phyloP scores from a whole-genome alignment of 1,139 yeast species.

The Kluyveromyces sp. region DNA sequence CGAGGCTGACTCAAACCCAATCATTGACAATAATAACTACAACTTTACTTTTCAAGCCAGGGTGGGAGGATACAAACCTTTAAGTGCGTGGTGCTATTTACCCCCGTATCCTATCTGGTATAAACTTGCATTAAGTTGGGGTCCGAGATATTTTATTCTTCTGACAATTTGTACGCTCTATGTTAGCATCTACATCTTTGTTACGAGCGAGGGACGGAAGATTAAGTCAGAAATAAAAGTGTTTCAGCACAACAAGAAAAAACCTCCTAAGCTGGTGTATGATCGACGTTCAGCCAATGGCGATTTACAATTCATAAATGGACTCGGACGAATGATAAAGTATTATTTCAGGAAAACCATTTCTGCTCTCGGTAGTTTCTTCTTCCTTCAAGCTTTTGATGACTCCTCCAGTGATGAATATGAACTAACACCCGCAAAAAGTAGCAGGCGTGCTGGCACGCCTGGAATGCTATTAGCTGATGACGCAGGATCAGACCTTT shows the following conservation, averaged over 20 bases:
- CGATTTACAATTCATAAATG: neutral
- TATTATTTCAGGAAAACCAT: conserved; percentile 1
- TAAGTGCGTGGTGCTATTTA: conserved; percentile 75
- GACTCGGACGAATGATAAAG: neutral
- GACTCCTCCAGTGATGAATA: neutral
- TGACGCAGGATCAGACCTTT: conserved; percentile 8
- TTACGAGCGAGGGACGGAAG: conserved; percentile 52
- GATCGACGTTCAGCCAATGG: conserved; percentile 13
- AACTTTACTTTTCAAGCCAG: conserved; percentile 21
- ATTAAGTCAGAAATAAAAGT: conserved; percentile 37
- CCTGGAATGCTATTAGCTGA: conserved; percentile 5
- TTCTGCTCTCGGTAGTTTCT: conserved; percentile 7
- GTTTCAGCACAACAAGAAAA: conserved; percentile 13
- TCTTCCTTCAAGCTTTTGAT: conserved; percentile 10
- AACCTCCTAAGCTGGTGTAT: conserved; percentile 7
- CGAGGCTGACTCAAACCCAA: conserved; percentile 16
- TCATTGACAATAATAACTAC: conserved; percentile 23
- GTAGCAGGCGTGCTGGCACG: conserved; percentile 3
- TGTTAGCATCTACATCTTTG: conserved; percentile 65
- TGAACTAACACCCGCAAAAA: neutral
- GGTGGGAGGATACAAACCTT: conserved; percentile 48
- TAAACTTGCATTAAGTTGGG: conserved; percentile 71
- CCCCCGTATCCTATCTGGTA: conserved; percentile 73
- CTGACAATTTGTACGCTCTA: conserved; percentile 59
- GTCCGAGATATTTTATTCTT: conserved; percentile 66